Conservation (phyloP, 768 basidiomycete species). For the Gloeophyllum trabeum region DNA sequence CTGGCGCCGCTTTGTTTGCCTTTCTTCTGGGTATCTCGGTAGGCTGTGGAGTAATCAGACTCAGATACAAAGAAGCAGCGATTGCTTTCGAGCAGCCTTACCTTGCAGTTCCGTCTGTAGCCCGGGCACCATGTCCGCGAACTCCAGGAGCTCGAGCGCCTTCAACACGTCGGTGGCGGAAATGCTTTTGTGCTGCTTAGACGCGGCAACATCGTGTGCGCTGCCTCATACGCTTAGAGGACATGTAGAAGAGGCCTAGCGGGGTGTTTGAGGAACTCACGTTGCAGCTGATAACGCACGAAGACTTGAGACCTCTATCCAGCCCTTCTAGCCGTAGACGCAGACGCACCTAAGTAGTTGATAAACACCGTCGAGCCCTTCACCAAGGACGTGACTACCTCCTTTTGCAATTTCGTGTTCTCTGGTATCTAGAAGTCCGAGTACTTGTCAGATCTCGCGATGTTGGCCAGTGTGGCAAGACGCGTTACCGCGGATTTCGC, state of each 20-base stretch:
- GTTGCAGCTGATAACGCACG: constrained; percentile 33
- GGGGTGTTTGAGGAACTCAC: constrained; percentile 18
- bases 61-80: neutral
- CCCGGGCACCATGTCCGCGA: constrained; percentile 55
- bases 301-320: too few relatives aligned
- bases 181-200: constrained; percentile 80
- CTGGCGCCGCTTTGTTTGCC: constrained; percentile 32
- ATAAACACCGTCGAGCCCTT: constrained; percentile 94
- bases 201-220: constrained; percentile 80
- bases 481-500: constrained; percentile 70
- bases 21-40: constrained; percentile 50
- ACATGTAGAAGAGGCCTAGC: neutral
- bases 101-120: constrained; percentile 58
- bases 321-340: too few relatives aligned
- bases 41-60: constrained; percentile 28
- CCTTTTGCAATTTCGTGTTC: constrained; percentile 81
- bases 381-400: constrained; percentile 72
- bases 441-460: neutral
- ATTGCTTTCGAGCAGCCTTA: constrained; percentile 17
- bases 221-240: constrained; percentile 25
- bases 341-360: constrained; percentile 73
- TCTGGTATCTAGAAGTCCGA: constrained; percentile 54
- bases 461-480: neutral
- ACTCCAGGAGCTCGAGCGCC: constrained; percentile 71
- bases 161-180: constrained; percentile 86